These are phyloP conservation scores for Phalaenopsis equestris DNA, from an alignment of 106 monocot species.

Conservation along the genomic window DNA sequence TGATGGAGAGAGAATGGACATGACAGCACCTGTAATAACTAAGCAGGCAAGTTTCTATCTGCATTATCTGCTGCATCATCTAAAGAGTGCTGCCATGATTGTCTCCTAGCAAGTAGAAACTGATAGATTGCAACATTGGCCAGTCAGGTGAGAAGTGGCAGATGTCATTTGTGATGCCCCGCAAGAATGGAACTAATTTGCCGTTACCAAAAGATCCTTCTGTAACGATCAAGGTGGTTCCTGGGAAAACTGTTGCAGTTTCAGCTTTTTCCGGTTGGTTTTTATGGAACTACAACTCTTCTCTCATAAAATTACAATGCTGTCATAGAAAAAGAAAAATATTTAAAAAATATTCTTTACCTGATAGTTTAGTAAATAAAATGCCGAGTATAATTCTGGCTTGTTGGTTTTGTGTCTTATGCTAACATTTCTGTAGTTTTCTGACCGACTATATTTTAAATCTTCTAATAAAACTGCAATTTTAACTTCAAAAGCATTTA, in stretches of 20 bases:
- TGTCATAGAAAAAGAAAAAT: too few species aligned
- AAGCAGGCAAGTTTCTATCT: slow-evolving; percentile 27
- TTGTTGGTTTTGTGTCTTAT: too few species aligned
- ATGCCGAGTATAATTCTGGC: too few species aligned
- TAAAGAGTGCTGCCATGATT: neutral
- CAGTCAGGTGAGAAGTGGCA: slow-evolving; percentile 54
- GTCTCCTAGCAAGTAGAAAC: neutral
- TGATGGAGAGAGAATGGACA: slow-evolving; percentile 73
- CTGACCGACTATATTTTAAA: too few species aligned
- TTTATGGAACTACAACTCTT: neutral
- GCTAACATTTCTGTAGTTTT: too few species aligned
- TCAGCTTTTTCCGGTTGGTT: slow-evolving; percentile 67
- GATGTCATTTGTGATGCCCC: slow-evolving; percentile 94
- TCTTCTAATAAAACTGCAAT: too few species aligned
- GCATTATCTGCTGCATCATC: neutral
- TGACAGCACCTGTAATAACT: slow-evolving; percentile 82
- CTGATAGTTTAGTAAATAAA: too few species aligned
- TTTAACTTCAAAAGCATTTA: too few species aligned
- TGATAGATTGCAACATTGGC: slow-evolving; percentile 5
- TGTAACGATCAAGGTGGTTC: slow-evolving; percentile 61
- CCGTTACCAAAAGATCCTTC: slow-evolving; percentile 69
- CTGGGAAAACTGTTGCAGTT: slow-evolving; percentile 59
- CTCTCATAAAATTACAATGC: neutral
- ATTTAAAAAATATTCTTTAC: too few species aligned
- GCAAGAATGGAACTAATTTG: slow-evolving; percentile 71